These are phyloP conservation scores for Arthrobotrys conoides DNA, from an alignment of 2,329 filamentous ascomycete species.

Conservation along the genomic window DNA sequence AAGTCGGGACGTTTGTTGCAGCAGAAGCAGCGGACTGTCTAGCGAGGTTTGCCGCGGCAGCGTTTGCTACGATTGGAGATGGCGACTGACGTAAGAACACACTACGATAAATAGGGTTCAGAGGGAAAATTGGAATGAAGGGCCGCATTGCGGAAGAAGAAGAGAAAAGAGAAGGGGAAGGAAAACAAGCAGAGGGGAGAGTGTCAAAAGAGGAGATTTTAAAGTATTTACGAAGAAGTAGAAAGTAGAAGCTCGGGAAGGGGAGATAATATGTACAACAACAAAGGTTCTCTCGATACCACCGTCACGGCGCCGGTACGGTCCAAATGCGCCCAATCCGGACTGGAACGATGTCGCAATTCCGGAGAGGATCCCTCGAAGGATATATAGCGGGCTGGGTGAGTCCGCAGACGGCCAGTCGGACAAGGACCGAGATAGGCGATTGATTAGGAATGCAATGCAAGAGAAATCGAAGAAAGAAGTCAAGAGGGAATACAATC, in stretches of 20 bases:
- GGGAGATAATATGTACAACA: conserved; percentile 39
- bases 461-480: background rate
- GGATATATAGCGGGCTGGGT: background rate
- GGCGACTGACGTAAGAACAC: conserved; percentile 57
- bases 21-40: conserved; percentile 29
- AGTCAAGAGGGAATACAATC: background rate
- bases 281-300: background rate
- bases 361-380: conserved; percentile 1
- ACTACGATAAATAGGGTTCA: conserved; percentile 58
- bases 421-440: conserved; percentile 49
- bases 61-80: conserved; percentile 56
- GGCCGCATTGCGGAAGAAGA: conserved; percentile 51
- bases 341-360: conserved; percentile 55
- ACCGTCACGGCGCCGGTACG: conserved; percentile 25
- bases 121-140: conserved; percentile 50
- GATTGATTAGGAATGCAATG: too few species aligned
- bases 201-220: conserved; percentile 21
- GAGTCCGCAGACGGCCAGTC: conserved; percentile 32
- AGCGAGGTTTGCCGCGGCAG: conserved; percentile 47
- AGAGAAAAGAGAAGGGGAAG: conserved; percentile 25
- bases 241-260: background rate
- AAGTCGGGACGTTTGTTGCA: conserved; percentile 34
- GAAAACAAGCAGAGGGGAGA: conserved; percentile 41
- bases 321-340: background rate
- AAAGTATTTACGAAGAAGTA: conserved; percentile 37